Percentiles rank a stretch among this genome's conserved stretches.
phyloP scores from a whole-genome alignment of 2,329 filamentous ascomycete genomes.

The Hypoxylon sp. region DNA sequence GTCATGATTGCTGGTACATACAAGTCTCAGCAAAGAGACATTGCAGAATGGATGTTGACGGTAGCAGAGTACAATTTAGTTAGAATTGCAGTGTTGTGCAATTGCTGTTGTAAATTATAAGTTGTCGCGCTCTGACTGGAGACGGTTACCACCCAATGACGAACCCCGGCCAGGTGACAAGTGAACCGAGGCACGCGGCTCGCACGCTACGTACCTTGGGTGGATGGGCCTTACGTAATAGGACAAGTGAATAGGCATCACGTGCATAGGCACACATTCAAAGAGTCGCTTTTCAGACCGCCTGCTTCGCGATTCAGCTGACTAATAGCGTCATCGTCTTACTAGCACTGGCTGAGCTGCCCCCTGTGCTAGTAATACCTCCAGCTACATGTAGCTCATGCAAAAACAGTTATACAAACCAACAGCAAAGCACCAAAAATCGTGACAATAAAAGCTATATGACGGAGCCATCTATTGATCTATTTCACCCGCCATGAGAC shows the following conservation, averaged over 20 bases:
- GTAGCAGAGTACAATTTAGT: not conserved
- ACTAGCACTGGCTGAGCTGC: too few relatives aligned
- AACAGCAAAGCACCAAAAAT: not conserved
- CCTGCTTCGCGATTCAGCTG: too few relatives aligned
- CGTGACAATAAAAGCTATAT: not conserved
- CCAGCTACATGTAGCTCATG: too few relatives aligned
- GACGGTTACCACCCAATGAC: slow-evolving; percentile 38
- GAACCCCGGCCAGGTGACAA: slow-evolving; percentile 38
- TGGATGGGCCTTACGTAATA: slow-evolving; percentile 16
- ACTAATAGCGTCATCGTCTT: too few relatives aligned
- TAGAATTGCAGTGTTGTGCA: slow-evolving; percentile 10
- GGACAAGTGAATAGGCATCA: not conserved
- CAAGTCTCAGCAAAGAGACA: slow-evolving; percentile 29
- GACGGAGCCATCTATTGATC: not conserved
- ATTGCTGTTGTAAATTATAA: slow-evolving; percentile 21
- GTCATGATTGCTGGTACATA: slow-evolving; percentile 70
- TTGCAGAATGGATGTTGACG: slow-evolving; percentile 27
- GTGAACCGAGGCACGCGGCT: slow-evolving; percentile 47
- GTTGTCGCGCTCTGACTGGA: slow-evolving; percentile 36
- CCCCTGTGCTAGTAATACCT: too few relatives aligned
- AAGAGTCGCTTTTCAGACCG: not conserved
- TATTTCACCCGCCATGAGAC: not conserved
- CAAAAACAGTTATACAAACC: too few relatives aligned
- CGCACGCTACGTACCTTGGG: slow-evolving; percentile 13
- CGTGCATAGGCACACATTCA: not conserved